Evolutionary conservation across 495 filamentous ascomycete species (phyloP).

Genomic region (Lepidopterella palustris): DNA sequence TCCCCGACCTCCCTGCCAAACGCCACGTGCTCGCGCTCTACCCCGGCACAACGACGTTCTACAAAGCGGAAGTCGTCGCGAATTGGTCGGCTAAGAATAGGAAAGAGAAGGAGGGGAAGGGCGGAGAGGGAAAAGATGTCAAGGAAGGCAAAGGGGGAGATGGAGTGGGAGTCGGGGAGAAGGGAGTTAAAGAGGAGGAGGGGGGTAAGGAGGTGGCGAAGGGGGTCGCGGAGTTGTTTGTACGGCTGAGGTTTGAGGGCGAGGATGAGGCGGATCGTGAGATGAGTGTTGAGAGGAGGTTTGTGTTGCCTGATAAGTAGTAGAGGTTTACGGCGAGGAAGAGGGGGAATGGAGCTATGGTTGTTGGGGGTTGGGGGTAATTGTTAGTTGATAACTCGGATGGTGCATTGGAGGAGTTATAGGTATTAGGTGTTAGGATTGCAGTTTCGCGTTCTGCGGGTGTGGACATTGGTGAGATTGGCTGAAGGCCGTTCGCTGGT

Average conservation of each 20-base stretch:
- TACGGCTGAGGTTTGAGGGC: constrained; percentile 36
- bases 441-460: no score
- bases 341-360: background rate
- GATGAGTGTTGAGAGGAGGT: constrained; percentile 37
- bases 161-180: constrained; percentile 1
- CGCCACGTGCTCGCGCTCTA: constrained; percentile 46
- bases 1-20: constrained; percentile 46
- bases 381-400: no score
- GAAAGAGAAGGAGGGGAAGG: constrained; percentile 1
- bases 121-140: background rate
- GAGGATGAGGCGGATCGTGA: constrained; percentile 38
- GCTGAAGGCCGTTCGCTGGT: no score
- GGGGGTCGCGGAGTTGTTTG: constrained; percentile 9
- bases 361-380: no score
- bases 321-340: background rate
- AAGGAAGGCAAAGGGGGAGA: constrained; percentile 11
- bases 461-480: no score
- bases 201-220: constrained; percentile 5
- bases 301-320: constrained; percentile 33
- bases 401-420: background rate
- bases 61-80: constrained; percentile 73
- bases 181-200: constrained; percentile 5
- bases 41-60: constrained; percentile 92
- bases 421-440: background rate
- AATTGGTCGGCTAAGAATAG: constrained; percentile 7